Conservation (phyloP, 108 stramenopile genomes). For the Nannochloropsis gaditana region DNA sequence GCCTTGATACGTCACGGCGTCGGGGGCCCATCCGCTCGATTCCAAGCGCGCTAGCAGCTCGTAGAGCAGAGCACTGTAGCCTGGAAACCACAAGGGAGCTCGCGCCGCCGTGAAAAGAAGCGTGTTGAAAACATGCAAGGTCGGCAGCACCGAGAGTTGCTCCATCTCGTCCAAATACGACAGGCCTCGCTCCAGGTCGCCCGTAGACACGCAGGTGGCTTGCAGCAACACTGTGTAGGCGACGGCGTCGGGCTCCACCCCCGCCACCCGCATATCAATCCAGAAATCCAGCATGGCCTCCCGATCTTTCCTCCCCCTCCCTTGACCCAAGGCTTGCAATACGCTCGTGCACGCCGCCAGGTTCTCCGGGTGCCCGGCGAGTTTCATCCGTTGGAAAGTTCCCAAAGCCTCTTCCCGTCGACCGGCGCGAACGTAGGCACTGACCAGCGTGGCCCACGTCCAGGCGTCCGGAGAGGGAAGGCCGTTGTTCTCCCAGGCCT, state of each 20-base stretch:
- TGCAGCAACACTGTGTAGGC: background rate
- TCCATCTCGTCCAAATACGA: conserved; percentile 10
- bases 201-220: background rate
- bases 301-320: background rate
- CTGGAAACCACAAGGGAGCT: background rate
- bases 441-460: background rate
- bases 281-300: background rate
- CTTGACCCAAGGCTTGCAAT: background rate
- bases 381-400: background rate
- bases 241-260: background rate
- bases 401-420: background rate
- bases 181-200: background rate
- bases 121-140: conserved; percentile 3
- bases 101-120: background rate
- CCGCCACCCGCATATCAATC: background rate
- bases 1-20: background rate
- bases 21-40: background rate
- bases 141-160: background rate
- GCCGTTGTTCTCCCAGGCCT: background rate
- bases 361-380: background rate
- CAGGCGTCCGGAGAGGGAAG: background rate
- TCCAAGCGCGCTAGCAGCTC: background rate
- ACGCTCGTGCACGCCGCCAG: background rate
- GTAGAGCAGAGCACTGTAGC: background rate
- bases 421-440: background rate